Conservation (phyloP, 176 grass and related monocot species). For the Phyllostachys edulis region DNA sequence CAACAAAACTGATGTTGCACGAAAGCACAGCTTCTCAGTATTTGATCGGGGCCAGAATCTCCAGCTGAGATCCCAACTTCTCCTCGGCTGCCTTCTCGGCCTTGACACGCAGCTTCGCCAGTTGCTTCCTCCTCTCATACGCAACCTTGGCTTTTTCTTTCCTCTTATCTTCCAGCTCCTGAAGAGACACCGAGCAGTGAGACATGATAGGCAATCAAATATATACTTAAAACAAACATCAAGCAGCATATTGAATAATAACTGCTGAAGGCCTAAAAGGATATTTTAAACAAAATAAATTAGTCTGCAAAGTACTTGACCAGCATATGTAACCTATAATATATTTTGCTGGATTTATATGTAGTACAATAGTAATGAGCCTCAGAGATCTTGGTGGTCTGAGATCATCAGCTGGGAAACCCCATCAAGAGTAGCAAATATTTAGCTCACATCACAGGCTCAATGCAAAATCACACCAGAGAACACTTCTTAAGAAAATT, state of each 20-base stretch:
- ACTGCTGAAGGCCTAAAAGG: neutral
- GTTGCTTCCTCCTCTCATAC: slow-evolving; percentile 84
- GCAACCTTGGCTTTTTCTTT: slow-evolving; percentile 76
- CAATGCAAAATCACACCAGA: neutral
- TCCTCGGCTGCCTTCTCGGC: slow-evolving; percentile 73
- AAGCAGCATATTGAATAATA: neutral
- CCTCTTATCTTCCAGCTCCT: slow-evolving; percentile 88
- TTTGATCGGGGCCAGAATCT: slow-evolving; percentile 78
- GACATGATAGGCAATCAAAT: neutral
- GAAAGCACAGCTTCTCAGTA: slow-evolving; percentile 47
- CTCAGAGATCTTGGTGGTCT: slow-evolving; percentile 62
- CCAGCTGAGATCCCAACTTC: slow-evolving; percentile 72
- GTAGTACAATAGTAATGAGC: neutral
- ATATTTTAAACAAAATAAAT: neutral
- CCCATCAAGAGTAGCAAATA: slow-evolving; percentile 72
- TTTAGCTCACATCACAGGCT: slow-evolving; percentile 51
- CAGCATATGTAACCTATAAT: neutral
- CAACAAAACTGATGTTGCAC: slow-evolving; percentile 42
- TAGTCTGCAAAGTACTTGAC: neutral
- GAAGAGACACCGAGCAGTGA: neutral
- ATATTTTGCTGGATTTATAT: too few relatives aligned
- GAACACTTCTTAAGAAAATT: neutral
- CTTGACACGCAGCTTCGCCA: slow-evolving; percentile 64
- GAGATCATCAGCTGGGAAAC: slow-evolving; percentile 37
- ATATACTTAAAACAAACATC: neutral